Conservation (phyloP, 371 early-diverging fungal genomes). For the Actinomortierella wolfii region DNA sequence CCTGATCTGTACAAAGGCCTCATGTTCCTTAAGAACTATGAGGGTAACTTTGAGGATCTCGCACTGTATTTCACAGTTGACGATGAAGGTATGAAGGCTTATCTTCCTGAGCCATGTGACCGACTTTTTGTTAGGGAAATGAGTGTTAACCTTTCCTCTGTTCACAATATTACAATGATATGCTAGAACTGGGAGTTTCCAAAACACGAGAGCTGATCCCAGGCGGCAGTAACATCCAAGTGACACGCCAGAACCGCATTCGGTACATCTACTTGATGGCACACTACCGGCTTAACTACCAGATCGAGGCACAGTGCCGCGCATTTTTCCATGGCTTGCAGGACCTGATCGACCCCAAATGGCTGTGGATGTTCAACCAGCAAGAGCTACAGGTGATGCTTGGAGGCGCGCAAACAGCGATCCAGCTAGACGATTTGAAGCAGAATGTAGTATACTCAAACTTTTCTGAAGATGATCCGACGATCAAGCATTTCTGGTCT, state of each 20-base stretch:
- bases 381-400: conserved; percentile 91
- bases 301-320: conserved; percentile 81
- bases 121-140: not conserved
- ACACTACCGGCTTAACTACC: conserved; percentile 78
- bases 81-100: conserved; percentile 53
- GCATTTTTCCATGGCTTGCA: conserved; percentile 87
- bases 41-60: conserved; percentile 72
- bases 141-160: not conserved
- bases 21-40: conserved; percentile 80
- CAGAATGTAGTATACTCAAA: conserved; percentile 86
- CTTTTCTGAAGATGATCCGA: conserved; percentile 67
- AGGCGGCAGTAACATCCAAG: conserved; percentile 73
- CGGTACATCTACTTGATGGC: conserved; percentile 81
- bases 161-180: not conserved
- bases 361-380: conserved; percentile 86
- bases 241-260: conserved; percentile 84
- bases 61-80: conserved; percentile 83
- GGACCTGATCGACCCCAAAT: conserved; percentile 73
- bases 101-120: not conserved
- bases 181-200: conserved; percentile 54
- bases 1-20: conserved; percentile 85
- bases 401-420: conserved; percentile 77
- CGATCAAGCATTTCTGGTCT: conserved; percentile 85
- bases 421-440: conserved; percentile 79
- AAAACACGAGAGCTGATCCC: conserved; percentile 76